Conservation (phyloP, 2,329 filamentous ascomycete species). For the Apiospora malaysiana region DNA sequence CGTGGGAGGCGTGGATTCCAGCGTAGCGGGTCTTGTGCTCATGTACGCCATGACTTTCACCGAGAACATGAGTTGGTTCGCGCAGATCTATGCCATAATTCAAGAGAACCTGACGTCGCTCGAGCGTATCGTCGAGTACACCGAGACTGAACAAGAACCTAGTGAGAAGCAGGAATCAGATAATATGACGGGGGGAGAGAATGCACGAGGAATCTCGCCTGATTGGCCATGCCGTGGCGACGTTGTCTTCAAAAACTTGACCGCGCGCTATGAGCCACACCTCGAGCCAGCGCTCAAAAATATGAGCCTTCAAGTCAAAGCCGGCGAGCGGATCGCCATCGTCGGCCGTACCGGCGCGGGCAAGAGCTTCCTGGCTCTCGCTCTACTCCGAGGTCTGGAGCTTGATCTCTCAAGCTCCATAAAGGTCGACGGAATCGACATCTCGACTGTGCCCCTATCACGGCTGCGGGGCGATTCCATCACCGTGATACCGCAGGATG, state of each 20-base stretch:
- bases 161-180: not conserved
- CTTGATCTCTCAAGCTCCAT: conserved; percentile 45
- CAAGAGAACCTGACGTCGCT: conserved; percentile 9
- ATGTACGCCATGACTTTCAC: conserved; percentile 5
- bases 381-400: conserved; percentile 49
- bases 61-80: conserved; percentile 6
- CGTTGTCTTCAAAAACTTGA: not conserved
- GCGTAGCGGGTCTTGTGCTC: conserved; percentile 3
- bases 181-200: no score
- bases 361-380: conserved; percentile 53
- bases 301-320: conserved; percentile 49
- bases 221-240: not conserved
- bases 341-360: conserved; percentile 57
- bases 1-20: not conserved
- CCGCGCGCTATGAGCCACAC: not conserved
- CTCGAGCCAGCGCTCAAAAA: conserved; percentile 45
- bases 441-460: conserved; percentile 34
- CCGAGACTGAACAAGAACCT: not conserved
- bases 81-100: conserved; percentile 10
- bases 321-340: conserved; percentile 52
- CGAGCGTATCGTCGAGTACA: conserved; percentile 1
- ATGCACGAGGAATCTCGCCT: not conserved
- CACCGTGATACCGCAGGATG: conserved; percentile 5
- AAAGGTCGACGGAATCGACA: conserved; percentile 48
- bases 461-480: not conserved